These are phyloP conservation scores for Paecilomyces formosus DNA, from an alignment of 2,329 filamentous ascomycete genomes.

Conservation along the genomic window DNA sequence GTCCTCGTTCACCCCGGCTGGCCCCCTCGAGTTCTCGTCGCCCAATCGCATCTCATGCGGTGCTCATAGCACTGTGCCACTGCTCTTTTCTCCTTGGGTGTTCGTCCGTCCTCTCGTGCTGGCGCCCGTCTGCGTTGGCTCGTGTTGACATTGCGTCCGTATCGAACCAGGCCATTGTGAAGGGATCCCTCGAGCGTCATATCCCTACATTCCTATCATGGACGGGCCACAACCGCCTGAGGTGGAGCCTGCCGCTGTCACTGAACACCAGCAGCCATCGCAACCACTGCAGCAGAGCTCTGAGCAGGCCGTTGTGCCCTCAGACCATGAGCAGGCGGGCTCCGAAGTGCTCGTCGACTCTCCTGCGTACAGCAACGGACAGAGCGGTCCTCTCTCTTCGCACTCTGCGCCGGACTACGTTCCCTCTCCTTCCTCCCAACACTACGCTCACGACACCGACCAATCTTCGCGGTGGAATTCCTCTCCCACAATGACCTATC, in stretches of 20 bases:
- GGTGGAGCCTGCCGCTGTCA: conserved; percentile 12
- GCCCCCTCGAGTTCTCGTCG: neutral
- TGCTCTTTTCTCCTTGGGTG: conserved; percentile 7
- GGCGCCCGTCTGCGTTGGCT: neutral
- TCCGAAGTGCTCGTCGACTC: conserved; percentile 24
- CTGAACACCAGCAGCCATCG: conserved; percentile 7
- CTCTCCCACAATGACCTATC: conserved; percentile 34
- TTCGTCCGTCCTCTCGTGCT: conserved; percentile 12
- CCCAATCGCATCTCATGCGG: conserved; percentile 10
- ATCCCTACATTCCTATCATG: conserved; percentile 11
- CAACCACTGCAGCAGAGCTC: conserved; percentile 7
- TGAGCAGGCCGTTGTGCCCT: conserved; percentile 6
- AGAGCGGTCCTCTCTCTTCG: conserved; percentile 42
- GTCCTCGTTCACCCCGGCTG: neutral
- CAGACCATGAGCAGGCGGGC: conserved; percentile 22
- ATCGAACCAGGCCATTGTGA: neutral
- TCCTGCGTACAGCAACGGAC: conserved; percentile 27
- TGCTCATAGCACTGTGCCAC: conserved; percentile 9
- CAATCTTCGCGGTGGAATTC: conserved; percentile 28
- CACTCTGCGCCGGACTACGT: conserved; percentile 34
- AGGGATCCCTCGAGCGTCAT: neutral
- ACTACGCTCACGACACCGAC: conserved; percentile 45
- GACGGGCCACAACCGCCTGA: conserved; percentile 18
- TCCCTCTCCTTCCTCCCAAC: conserved; percentile 33
- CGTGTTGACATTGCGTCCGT: conserved; percentile 1